A percentile compares a stretch with the other conserved stretches of the same genome.
Evolutionary conservation across 495 filamentous ascomycete species (phyloP).

Genomic region (Talaromyces proteolyticus): DNA sequence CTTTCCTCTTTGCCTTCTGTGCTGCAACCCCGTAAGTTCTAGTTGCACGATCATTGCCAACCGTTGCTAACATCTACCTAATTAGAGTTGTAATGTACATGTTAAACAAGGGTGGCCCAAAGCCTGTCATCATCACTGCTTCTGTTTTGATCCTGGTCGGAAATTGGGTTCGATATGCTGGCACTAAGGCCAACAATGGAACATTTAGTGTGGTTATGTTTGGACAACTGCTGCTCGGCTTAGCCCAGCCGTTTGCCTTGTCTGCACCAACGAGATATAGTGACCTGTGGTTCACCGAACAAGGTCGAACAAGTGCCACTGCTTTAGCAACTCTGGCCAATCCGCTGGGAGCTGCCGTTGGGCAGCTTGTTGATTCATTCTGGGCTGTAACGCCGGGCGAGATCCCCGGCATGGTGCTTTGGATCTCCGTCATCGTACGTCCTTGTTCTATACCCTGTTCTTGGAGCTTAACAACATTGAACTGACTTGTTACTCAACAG

Average conservation of each 20-base stretch:
- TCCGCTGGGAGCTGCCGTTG: conserved; percentile 81
- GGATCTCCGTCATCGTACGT: conserved; percentile 76
- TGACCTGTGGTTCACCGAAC: conserved; percentile 88
- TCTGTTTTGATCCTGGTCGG: conserved; percentile 70
- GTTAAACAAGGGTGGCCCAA: conserved; percentile 74
- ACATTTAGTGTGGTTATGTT: conserved; percentile 80
- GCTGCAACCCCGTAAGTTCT: conserved; percentile 58
- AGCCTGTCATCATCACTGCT: conserved; percentile 66
- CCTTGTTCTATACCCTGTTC: not conserved
- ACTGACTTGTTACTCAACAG: conserved; percentile 25
- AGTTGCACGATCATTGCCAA: not conserved
- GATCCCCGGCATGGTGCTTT: conserved; percentile 79
- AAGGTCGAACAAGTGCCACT: conserved; percentile 80
- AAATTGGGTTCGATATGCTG: conserved; percentile 91
- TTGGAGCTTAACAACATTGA: not conserved
- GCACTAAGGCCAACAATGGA: conserved; percentile 53
- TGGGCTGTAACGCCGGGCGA: conserved; percentile 57
- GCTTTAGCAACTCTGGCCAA: conserved; percentile 81
- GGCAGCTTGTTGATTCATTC: conserved; percentile 76
- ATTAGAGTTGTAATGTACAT: conserved; percentile 62
- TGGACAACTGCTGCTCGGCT: conserved; percentile 87
- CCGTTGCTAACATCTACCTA: not conserved
- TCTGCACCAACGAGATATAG: conserved; percentile 86
- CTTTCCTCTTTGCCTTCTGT: conserved; percentile 79
- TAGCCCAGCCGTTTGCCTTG: conserved; percentile 90